phyloP scores from a whole-genome alignment of 352 stramenopile genomes.

The Pythium volutum region DNA sequence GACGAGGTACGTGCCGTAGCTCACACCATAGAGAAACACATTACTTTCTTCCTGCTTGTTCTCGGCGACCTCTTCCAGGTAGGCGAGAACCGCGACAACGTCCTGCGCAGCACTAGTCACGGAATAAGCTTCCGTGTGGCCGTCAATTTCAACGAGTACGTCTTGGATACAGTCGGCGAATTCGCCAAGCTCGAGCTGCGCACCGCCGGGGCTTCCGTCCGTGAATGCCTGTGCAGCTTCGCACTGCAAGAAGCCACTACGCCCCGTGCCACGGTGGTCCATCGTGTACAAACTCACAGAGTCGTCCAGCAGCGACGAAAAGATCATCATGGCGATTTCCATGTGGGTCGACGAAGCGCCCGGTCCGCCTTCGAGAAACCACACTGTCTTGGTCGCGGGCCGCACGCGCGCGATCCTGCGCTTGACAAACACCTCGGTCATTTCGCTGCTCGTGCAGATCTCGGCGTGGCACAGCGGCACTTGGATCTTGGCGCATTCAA shows the following conservation, averaged over 20 bases:
- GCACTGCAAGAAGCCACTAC: conserved; percentile 38
- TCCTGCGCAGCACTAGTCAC: conserved; percentile 46
- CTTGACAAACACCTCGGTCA: conserved; percentile 47
- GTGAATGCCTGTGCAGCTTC: conserved; percentile 32
- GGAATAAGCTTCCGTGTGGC: conserved; percentile 34
- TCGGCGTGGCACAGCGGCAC: conserved; percentile 36
- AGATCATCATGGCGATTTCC: conserved; percentile 33
- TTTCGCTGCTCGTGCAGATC: conserved; percentile 35
- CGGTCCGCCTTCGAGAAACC: conserved; percentile 46
- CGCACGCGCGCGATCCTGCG: conserved; percentile 25
- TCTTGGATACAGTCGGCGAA: conserved; percentile 31
- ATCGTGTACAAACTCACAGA: conserved; percentile 51
- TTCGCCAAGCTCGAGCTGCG: conserved; percentile 19
- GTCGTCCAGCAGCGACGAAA: conserved; percentile 28
- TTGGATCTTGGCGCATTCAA: conserved; percentile 43
- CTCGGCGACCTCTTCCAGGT: conserved; percentile 7
- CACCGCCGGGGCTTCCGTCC: conserved; percentile 16
- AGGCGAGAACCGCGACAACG: conserved; percentile 20
- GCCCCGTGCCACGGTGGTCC: conserved; percentile 47
- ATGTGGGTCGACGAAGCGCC: conserved; percentile 38
- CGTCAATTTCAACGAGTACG: conserved; percentile 36
- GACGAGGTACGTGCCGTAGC: conserved; percentile 50
- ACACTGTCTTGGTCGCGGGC: conserved; percentile 32
- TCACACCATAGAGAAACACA: conserved; percentile 45
- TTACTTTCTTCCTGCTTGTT: conserved; percentile 14